Base-by-base conservation (phyloP, 1,284 basidiomycete genomes). In the Pseudozyma pruni region DNA sequence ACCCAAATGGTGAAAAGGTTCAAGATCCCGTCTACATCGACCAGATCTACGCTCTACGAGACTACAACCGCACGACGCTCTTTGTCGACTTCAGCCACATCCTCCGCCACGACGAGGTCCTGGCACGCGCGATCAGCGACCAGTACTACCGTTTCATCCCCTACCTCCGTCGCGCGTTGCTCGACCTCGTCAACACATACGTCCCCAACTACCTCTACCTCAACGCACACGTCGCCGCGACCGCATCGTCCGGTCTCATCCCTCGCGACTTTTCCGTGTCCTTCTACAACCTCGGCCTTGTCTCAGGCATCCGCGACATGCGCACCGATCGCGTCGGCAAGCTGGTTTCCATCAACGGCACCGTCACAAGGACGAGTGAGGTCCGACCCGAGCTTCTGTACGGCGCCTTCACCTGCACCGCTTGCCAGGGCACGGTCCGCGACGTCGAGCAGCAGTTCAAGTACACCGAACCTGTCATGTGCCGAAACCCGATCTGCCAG, bases 401-500 rank as follows among this genome's bases (percentile, higher is more conserved):
- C 75, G 96, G 94, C 17, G 94, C 92, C 52, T 98, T 98, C 83
- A 89, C 90, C 43, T 99, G 96, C 80, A 90, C 92, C 80, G 87
- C 90, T 39, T 99, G 96, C 83, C 87, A 88, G 49, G 91, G 90
- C 34, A 85, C 90, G 8, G 90, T 97, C n/a, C 88, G 91, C 59
- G 94, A 98, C 75, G 90, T 99, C 49, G 96, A 99, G 82, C 96
- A 99, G 82, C 96, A 99, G 82, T 99, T 98, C 88, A 98, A 97
- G 83, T 98, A 98, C 83, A 99, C 96, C 20, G 96, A 98, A 91
- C 96, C 96, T 11, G 89, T 89, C 62, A 86, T 98, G 56, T 99
- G 96, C 83, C 92, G 91, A 2, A 98, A 98, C 80, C 89, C 90
- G 9, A 90, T 90, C 2, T 99, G 96, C 79, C 90, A 92, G 46